Percentiles rank a stretch among this genome's conserved stretches.
Conservation (phyloP, 495 filamentous ascomycete species). For the Penicillium robsamsonii region DNA sequence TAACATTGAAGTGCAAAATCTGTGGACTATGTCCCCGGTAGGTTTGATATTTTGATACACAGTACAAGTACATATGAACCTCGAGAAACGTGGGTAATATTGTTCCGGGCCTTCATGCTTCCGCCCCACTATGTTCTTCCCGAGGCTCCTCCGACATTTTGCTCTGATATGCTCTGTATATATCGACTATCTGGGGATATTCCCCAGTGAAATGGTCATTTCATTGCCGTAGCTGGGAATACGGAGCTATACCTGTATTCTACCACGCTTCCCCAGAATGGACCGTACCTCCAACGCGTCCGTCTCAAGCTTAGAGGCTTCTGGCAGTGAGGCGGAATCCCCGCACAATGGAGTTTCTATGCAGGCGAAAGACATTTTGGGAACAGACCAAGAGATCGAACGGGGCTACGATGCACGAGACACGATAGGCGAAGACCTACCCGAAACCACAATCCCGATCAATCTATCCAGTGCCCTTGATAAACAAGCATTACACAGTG, state of each 20-base stretch:
- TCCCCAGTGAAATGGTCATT: slow-evolving; percentile 7
- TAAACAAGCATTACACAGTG: slow-evolving; percentile 23
- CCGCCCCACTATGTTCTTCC: slow-evolving; percentile 1
- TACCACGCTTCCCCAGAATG: slow-evolving; percentile 26
- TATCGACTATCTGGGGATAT: background rate
- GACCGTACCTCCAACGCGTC: slow-evolving; percentile 32
- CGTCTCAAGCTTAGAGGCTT: slow-evolving; percentile 21
- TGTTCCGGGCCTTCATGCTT: background rate
- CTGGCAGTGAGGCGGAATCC: slow-evolving; percentile 15
- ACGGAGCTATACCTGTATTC: background rate
- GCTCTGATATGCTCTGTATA: background rate
- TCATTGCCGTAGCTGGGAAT: slow-evolving; percentile 1
- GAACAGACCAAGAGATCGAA: slow-evolving; percentile 18
- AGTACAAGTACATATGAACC: background rate
- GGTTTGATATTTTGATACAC: background rate
- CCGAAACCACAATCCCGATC: slow-evolving; percentile 17
- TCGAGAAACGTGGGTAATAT: background rate
- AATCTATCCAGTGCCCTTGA: slow-evolving; percentile 27
- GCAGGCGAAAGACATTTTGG: slow-evolving; percentile 10
- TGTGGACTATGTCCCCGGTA: background rate
- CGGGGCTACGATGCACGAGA: slow-evolving; percentile 8
- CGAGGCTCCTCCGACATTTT: background rate
- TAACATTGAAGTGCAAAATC: background rate
- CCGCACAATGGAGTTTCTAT: slow-evolving; percentile 15
- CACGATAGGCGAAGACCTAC: slow-evolving; percentile 13